A percentile compares a stretch with the other conserved stretches of the same genome.
Conservation (phyloP, 176 grass and related monocot species). For the Olyra latifolia region DNA sequence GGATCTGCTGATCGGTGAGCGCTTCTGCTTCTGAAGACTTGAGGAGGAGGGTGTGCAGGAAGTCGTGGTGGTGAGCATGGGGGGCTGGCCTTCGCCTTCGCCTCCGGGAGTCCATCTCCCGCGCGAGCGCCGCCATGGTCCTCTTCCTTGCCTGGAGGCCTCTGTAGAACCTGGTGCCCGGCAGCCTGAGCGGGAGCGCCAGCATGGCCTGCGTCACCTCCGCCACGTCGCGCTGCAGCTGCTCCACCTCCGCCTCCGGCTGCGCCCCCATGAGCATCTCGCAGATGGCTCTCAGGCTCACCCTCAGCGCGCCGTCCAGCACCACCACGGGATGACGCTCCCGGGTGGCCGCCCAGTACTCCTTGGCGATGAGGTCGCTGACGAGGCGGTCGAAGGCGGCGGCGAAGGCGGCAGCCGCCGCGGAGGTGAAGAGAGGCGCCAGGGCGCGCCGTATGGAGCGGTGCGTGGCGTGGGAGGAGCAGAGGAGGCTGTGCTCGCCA, state of each 20-base stretch:
- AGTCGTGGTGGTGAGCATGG: conserved; percentile 38
- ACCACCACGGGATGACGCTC: conserved; percentile 27
- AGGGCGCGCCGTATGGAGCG: conserved; percentile 49
- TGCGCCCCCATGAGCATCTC: conserved; percentile 67
- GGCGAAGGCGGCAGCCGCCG: conserved; percentile 42
- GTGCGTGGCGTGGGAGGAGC: conserved; percentile 58
- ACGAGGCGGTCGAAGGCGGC: conserved; percentile 47
- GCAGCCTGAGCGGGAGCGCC: conserved; percentile 65
- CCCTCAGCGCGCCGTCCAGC: conserved; percentile 59
- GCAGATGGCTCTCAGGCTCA: conserved; percentile 78
- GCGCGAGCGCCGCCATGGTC: conserved; percentile 55
- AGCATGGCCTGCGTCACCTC: conserved; percentile 78
- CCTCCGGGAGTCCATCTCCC: conserved; percentile 51
- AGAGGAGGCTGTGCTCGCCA: conserved; percentile 81
- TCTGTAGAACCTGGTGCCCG: conserved; percentile 60
- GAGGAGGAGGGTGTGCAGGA: conserved; percentile 62
- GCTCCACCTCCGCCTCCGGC: conserved; percentile 16
- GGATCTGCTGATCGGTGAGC: conserved; percentile 66
- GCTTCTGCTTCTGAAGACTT: conserved; percentile 24
- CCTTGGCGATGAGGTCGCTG: background rate
- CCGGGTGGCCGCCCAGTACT: conserved; percentile 21
- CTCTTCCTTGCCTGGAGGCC: conserved; percentile 69
- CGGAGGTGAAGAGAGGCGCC: conserved; percentile 54
- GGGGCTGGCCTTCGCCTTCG: background rate
- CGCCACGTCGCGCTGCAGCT: conserved; percentile 61